Conservation (phyloP, 164 flowering plant genomes). For the Dillenia turbinata region DNA sequence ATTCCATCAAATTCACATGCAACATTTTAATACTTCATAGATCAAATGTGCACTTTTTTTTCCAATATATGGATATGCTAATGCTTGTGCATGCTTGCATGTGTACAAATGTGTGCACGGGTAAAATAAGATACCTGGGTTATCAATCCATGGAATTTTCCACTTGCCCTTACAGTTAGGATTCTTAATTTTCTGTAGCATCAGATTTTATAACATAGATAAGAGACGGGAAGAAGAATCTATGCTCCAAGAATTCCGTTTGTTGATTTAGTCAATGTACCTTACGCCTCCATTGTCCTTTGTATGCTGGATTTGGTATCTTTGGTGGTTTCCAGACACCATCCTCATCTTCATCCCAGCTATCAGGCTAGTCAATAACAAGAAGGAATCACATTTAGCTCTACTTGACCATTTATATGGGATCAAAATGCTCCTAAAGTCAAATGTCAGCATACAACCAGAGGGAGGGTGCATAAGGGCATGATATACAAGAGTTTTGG, state of each 20-base stretch:
- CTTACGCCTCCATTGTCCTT: conserved; percentile 57
- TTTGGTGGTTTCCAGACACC: conserved; percentile 52
- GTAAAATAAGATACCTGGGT: conserved; percentile 33
- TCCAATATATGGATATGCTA: no score
- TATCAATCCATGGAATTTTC: conserved; percentile 54
- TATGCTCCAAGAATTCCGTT: conserved; percentile 1
- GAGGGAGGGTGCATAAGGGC: no score
- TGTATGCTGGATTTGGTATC: conserved; percentile 50
- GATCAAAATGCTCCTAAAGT: no score
- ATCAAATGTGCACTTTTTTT: no score
- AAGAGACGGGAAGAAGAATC: background rate
- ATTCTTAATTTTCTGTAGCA: conserved; percentile 52
- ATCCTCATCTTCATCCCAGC: conserved; percentile 68
- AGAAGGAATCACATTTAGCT: no score
- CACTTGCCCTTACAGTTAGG: conserved; percentile 60
- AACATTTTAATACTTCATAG: no score
- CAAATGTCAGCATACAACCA: no score
- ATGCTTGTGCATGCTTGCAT: background rate
- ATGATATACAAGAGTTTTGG: no score
- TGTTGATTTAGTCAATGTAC: conserved; percentile 12
- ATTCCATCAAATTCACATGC: no score
- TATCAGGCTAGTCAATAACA: conserved; percentile 32
- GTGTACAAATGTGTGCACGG: background rate
- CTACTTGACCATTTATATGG: no score
- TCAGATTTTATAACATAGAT: background rate